A percentile compares a stretch with the other conserved stretches of the same genome.
Evolutionary conservation across 768 basidiomycete genomes (phyloP).

Genomic region (Mycena vulgaris): DNA sequence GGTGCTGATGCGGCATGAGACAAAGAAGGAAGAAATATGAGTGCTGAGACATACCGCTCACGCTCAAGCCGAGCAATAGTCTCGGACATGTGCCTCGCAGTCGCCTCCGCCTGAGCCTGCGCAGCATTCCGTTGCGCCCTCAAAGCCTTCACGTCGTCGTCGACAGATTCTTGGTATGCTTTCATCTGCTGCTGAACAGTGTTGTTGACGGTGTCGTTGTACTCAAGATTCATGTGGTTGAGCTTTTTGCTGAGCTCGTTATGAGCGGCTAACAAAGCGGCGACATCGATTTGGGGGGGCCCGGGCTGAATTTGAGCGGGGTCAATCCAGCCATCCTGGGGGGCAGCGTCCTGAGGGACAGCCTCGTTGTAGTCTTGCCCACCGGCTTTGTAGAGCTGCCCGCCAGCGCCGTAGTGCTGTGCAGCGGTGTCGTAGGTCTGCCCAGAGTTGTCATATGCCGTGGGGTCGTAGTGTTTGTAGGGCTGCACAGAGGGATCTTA

Average conservation of each 20-base stretch:
- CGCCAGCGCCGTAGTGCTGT: neutral
- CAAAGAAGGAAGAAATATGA: no score
- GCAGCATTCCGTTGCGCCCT: no score
- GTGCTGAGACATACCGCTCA: no score
- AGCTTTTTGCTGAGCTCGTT: neutral
- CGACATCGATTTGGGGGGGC: neutral
- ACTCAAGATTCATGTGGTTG: neutral
- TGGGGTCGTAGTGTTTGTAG: no score
- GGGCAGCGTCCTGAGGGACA: neutral
- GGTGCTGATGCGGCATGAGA: no score
- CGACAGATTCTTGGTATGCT: neutral
- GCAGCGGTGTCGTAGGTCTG: neutral
- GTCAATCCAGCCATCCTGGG: neutral
- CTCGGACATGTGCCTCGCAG: neutral
- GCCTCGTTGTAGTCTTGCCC: neutral
- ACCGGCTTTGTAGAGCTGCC: neutral
- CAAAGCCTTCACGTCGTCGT: neutral
- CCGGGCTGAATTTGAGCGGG: no score
- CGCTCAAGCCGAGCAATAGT: no score
- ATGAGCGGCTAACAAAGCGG: constrained; percentile 1
- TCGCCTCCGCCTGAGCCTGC: no score
- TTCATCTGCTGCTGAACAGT: constrained; percentile 2
- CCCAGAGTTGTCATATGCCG: no score
- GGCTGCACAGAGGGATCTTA: no score
- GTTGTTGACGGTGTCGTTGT: no score